Evolutionary conservation across 129 eudicot genomes (phyloP).

Genomic region (Artemisia argyi): DNA sequence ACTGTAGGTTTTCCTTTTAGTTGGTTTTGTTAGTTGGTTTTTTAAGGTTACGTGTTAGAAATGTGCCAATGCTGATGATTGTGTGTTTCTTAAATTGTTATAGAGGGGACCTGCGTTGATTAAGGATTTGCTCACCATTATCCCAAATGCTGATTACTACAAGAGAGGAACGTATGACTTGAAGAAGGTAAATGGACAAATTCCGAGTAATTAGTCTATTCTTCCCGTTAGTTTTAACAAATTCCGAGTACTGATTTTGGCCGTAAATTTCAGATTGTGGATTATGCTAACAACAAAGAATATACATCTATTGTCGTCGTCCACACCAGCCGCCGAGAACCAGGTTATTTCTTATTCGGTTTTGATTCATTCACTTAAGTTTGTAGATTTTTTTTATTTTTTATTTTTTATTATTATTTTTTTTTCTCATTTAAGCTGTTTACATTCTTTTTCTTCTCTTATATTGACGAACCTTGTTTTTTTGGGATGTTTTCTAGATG

Average conservation of each 20-base stretch:
- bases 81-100: slow-evolving; percentile 1
- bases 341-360: slow-evolving; percentile 49
- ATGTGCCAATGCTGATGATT: slow-evolving; percentile 7
- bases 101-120: slow-evolving; percentile 97
- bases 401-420: too few species aligned
- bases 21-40: background rate
- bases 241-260: too few species aligned
- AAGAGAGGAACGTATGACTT: slow-evolving; percentile 98
- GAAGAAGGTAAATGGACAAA: slow-evolving; percentile 48
- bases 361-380: background rate
- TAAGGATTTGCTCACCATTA: slow-evolving; percentile 62
- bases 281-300: slow-evolving; percentile 82
- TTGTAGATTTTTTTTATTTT: too few species aligned
- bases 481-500: slow-evolving; percentile 50
- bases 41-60: background rate
- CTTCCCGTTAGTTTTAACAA: too few species aligned
- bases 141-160: slow-evolving; percentile 79
- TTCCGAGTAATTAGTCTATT: too few species aligned
- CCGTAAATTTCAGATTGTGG: slow-evolving; percentile 59
- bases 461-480: background rate
- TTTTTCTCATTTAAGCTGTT: background rate
- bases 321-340: slow-evolving; percentile 96
- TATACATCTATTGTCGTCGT: slow-evolving; percentile 84
- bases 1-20: slow-evolving; percentile 48
- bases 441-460: background rate